phyloP scores from a whole-genome alignment of 2,329 filamentous ascomycete genomes.

The Xylaria sp. region DNA sequence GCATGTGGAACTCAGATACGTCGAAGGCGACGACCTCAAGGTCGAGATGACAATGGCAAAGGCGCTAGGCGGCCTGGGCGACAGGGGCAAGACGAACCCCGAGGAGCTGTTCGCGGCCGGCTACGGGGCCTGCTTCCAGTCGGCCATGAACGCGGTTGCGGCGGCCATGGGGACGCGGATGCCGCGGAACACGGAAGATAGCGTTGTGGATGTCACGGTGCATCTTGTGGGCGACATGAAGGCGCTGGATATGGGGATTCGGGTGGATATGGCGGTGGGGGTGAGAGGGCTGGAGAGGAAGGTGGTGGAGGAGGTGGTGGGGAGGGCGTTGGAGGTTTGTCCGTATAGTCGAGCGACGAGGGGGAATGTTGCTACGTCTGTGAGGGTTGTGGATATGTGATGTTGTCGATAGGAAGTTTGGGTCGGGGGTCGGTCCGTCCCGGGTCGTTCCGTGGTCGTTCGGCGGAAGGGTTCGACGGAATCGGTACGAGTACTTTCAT shows the following conservation, averaged over 20 bases:
- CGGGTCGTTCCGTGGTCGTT: too few relatives aligned
- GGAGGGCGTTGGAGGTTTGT: conserved; percentile 16
- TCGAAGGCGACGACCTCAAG: conserved; percentile 17
- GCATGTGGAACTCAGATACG: conserved; percentile 3
- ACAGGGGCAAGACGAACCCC: conserved; percentile 22
- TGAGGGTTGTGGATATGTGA: conserved; percentile 13
- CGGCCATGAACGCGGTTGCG: conserved; percentile 19
- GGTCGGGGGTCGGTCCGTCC: not conserved
- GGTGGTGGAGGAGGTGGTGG: conserved; percentile 13
- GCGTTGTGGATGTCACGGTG: conserved; percentile 18
- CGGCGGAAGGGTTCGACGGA: too few relatives aligned
- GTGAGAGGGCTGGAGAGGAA: conserved; percentile 13
- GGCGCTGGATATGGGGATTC: conserved; percentile 19
- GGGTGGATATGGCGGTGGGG: conserved; percentile 16
- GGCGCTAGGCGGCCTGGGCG: conserved; percentile 17
- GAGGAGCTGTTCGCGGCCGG: conserved; percentile 22
- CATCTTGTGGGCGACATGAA: conserved; percentile 22
- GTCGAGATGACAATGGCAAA: conserved; percentile 20
- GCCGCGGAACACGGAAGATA: conserved; percentile 15
- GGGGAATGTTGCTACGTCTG: conserved; percentile 18
- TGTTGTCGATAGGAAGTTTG: not conserved
- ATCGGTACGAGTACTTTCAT: too few relatives aligned
- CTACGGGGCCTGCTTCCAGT: conserved; percentile 21
- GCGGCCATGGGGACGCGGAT: conserved; percentile 13
- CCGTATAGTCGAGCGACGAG: conserved; percentile 18